Evolutionary conservation across 75 land plant species (phyloP), one percentile per base, ranked within the genome.

Genomic region (Sequoia sempervirens): DNA sequence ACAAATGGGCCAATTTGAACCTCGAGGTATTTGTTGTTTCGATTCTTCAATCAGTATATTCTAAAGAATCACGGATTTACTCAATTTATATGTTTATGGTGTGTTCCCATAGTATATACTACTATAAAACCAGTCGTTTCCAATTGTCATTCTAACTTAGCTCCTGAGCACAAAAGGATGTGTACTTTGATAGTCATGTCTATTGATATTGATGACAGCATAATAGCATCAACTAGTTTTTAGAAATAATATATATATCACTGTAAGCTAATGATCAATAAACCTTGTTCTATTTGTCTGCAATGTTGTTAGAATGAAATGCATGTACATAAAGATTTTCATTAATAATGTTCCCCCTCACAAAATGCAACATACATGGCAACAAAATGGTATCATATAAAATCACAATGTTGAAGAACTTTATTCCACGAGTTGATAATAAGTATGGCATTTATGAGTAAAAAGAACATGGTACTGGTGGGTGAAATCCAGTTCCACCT

Each of bases 401-500:
- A 18, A 20, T 18, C 61, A 56, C 61, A 56, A 56, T 4, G 23
- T 4, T 56, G 23, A 56, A 56, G 61, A 56, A 56, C 20, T 18
- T 20, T 18, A 18, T 18, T 18, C 23, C 5, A 7, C 23, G 12
- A 15, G 17, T 37, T 37, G 38, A 14, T 73, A 37, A 37, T 36
- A 32, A 28, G 75, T 73, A 73, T 3, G 75, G 14, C 75, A 34
- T 37, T 4, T 15, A 73, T 12, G 34, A 41, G 75, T 37, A 17
- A 32, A 37, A 56, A 4, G 26, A 56, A 73, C 11, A 17, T 73
- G 6, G 36, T 73, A 17, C 75, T 34, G 36, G 20, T 18, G 20
- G 38, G 41, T 73, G 38, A 73, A 73, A 34, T 73, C 14, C 75
- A 37, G 75, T 73, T 73, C 75, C 38, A 14, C 53, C 18, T 85